These are phyloP conservation scores for Calonectria honghensis DNA, from an alignment of 2,329 filamentous ascomycete genomes.

Conservation along the genomic window DNA sequence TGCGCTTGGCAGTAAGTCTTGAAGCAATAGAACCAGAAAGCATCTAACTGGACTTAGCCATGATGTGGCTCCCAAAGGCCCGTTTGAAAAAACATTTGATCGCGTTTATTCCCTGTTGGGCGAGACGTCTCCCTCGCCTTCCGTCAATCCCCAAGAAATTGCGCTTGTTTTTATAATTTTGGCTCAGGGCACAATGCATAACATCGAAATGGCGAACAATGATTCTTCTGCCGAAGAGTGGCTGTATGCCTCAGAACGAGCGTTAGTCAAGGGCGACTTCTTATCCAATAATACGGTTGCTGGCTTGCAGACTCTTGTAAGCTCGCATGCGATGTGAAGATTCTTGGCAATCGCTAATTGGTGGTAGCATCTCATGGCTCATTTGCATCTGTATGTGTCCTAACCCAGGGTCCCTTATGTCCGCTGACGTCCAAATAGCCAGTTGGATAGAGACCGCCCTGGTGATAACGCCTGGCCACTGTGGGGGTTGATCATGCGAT, in stretches of 20 bases:
- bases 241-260: background rate
- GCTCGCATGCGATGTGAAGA: background rate
- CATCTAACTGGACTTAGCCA: background rate
- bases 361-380: background rate
- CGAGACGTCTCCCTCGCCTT: background rate
- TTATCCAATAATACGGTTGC: slow-evolving; percentile 1
- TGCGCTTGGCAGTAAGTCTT: slow-evolving; percentile 15
- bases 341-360: too few relatives aligned
- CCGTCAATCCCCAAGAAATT: background rate
- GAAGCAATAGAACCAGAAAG: background rate
- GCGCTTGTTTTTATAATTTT: background rate
- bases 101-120: background rate
- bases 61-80: slow-evolving; percentile 4
- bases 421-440: background rate
- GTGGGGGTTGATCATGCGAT: background rate
- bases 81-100: slow-evolving; percentile 4
- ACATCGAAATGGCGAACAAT: background rate
- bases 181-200: slow-evolving; percentile 1
- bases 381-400: background rate
- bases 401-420: background rate
- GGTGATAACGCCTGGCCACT: slow-evolving; percentile 3
- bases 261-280: background rate
- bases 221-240: slow-evolving; percentile 1
- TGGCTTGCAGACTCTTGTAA: background rate
- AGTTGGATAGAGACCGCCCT: background rate